Conservation (phyloP, 345 rosid genomes). For the Gossypium rotundifolium region DNA sequence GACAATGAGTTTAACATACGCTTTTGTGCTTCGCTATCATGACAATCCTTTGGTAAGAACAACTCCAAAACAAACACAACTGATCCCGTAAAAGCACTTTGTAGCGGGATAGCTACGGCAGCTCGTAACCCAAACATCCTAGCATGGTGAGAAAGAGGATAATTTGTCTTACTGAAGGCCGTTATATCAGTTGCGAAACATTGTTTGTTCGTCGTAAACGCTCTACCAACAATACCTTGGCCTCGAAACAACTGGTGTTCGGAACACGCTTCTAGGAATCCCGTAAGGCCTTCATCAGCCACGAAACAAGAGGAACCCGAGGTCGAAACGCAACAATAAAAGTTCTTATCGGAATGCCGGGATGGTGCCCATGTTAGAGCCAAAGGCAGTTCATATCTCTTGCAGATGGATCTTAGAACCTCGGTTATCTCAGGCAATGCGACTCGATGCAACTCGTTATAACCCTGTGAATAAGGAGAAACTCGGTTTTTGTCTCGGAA, state of each 20-base stretch:
- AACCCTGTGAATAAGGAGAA: slow-evolving; percentile 45
- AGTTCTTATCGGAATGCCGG: slow-evolving; percentile 57
- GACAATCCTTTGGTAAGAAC: slow-evolving; percentile 70
- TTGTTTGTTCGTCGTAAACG: slow-evolving; percentile 46
- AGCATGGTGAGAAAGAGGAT: slow-evolving; percentile 88
- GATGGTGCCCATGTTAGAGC: slow-evolving; percentile 85
- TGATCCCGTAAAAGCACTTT: slow-evolving; percentile 31
- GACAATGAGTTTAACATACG: slow-evolving; percentile 44
- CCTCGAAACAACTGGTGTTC: slow-evolving; percentile 67
- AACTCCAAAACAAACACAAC: slow-evolving; percentile 75
- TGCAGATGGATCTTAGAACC: slow-evolving; percentile 55
- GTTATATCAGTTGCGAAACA: slow-evolving; percentile 62
- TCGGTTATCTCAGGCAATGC: slow-evolving; percentile 52
- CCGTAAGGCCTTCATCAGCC: slow-evolving; percentile 31
- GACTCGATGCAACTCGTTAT: slow-evolving; percentile 37
- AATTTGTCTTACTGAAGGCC: slow-evolving; percentile 56
- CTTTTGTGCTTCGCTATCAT: slow-evolving; percentile 35
- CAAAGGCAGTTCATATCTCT: slow-evolving; percentile 49
- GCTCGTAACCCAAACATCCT: slow-evolving; percentile 61
- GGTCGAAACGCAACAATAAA: slow-evolving; percentile 48
- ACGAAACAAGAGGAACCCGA: slow-evolving; percentile 61
- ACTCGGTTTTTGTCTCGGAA: slow-evolving; percentile 19
- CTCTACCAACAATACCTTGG: slow-evolving; percentile 82
- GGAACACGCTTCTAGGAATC: slow-evolving; percentile 69
- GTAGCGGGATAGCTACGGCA: slow-evolving; percentile 73